A percentile compares a stretch with the other conserved stretches of the same genome.
These are phyloP conservation scores for Myxozyma vanderwaltii DNA, from an alignment of 805 yeast genomes.

Conservation along the genomic window DNA sequence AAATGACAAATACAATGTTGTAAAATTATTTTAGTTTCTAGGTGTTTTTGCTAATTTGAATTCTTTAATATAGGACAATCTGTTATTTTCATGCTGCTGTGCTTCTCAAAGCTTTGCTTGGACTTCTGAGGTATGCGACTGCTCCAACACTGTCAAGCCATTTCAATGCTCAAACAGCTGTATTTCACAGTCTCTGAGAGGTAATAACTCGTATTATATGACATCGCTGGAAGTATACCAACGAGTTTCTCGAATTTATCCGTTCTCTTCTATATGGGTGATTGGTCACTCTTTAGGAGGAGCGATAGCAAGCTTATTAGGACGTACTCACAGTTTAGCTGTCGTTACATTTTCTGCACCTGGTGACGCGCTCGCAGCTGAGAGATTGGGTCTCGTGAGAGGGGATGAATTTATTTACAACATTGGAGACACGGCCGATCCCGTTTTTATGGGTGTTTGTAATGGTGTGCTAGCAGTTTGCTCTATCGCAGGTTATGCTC, in stretches of 20 bases:
- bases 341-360: conserved; percentile 92
- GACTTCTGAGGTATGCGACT: conserved; percentile 88
- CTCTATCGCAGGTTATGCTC: conserved; percentile 90
- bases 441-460: conserved; percentile 94
- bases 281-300: conserved; percentile 98
- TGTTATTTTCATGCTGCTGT: conserved; percentile 93
- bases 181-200: conserved; percentile 69
- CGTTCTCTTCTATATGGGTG: conserved; percentile 76
- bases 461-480: conserved; percentile 91
- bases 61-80: conserved; percentile 56
- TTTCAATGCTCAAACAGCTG: conserved; percentile 89
- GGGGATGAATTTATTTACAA: conserved; percentile 92
- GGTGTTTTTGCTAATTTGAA: neutral
- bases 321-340: conserved; percentile 87
- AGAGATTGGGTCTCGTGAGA: conserved; percentile 80
- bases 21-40: neutral
- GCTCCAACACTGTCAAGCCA: conserved; percentile 61
- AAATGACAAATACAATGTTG: conserved; percentile 69
- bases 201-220: conserved; percentile 79
- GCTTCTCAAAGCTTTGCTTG: conserved; percentile 88
- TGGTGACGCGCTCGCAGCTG: conserved; percentile 82
- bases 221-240: conserved; percentile 76
- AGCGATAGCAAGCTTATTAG: conserved; percentile 74
- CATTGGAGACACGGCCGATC: conserved; percentile 95
- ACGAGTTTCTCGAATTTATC: conserved; percentile 67